phyloP scores from a whole-genome alignment of 768 basidiomycete genomes.

The Steccherinum ochraceum region DNA sequence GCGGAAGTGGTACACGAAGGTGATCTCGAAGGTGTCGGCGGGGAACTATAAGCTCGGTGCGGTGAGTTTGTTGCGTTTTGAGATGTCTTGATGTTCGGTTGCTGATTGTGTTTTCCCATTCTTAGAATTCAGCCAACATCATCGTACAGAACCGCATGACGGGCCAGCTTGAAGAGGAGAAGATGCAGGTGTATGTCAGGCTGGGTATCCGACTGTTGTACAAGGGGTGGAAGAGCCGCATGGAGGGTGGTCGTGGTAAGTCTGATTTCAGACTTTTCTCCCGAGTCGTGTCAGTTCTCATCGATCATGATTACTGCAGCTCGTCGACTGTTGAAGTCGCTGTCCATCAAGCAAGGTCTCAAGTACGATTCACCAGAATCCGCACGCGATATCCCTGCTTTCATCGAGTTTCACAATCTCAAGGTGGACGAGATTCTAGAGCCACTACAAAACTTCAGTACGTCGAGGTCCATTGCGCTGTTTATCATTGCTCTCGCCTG shows the following conservation, averaged over 20 bases:
- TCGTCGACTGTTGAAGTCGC: constrained; percentile 75
- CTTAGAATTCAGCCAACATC: constrained; percentile 93
- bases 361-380: constrained; percentile 90
- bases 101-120: constrained; percentile 1
- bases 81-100: not conserved
- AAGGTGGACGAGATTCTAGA: constrained; percentile 78
- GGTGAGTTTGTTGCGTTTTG: constrained; percentile 37
- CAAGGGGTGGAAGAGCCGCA: constrained; percentile 80
- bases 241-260: constrained; percentile 85
- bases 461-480: too few relatives aligned
- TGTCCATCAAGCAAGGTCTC: constrained; percentile 89
- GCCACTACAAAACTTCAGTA: constrained; percentile 79
- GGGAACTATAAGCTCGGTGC: constrained; percentile 90
- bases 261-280: constrained; percentile 8
- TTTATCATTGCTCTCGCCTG: not conserved
- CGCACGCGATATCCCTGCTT: constrained; percentile 74
- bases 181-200: constrained; percentile 93
- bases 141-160: constrained; percentile 93
- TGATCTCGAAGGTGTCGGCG: constrained; percentile 78
- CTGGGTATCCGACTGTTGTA: constrained; percentile 91
- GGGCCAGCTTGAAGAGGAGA: constrained; percentile 93
- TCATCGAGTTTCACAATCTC: constrained; percentile 87
- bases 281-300: not conserved
- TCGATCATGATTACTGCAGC: constrained; percentile 34
- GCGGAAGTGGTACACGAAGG: constrained; percentile 93